Conservation (phyloP, 768 basidiomycete genomes). For the Mycena indigotica region DNA sequence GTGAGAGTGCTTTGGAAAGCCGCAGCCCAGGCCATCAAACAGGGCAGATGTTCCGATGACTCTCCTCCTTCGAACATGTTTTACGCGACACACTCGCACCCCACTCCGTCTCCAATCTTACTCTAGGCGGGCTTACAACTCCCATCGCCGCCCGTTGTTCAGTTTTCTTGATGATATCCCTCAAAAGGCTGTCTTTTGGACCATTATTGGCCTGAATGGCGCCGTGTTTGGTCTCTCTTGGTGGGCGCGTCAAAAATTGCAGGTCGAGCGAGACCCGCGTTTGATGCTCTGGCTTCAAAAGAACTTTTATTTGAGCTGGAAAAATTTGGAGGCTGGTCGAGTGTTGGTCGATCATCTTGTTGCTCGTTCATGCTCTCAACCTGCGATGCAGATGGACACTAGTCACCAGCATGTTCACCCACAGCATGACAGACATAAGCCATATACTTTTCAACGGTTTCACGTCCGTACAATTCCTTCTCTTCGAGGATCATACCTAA, state of each 20-base stretch:
- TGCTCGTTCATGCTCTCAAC: not conserved
- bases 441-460: constrained; percentile 81
- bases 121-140: not conserved
- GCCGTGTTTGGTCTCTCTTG: constrained; percentile 64
- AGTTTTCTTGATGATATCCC: constrained; percentile 58
- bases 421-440: constrained; percentile 42
- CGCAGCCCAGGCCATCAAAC: not conserved
- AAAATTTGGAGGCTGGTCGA: constrained; percentile 65
- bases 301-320: constrained; percentile 65
- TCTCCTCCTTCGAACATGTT: not conserved
- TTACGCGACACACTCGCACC: not conserved
- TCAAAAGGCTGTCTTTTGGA: constrained; percentile 54
- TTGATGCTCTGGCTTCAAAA: constrained; percentile 52
- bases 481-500: not conserved
- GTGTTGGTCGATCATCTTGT: constrained; percentile 51
- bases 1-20: constrained; percentile 3
- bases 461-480: constrained; percentile 40
- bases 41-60: too few relatives aligned
- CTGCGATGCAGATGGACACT: constrained; percentile 66
- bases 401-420: constrained; percentile 72
- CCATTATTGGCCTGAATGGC: constrained; percentile 66
- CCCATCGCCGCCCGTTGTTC: constrained; percentile 22
- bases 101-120: not conserved
- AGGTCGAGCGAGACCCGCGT: constrained; percentile 41
- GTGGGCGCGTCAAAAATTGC: constrained; percentile 42